Percentiles rank a stretch among this genome's conserved stretches.
phyloP scores from a whole-genome alignment of 805 yeast species.

The Sugiyamaella boreocaroliniensis region DNA sequence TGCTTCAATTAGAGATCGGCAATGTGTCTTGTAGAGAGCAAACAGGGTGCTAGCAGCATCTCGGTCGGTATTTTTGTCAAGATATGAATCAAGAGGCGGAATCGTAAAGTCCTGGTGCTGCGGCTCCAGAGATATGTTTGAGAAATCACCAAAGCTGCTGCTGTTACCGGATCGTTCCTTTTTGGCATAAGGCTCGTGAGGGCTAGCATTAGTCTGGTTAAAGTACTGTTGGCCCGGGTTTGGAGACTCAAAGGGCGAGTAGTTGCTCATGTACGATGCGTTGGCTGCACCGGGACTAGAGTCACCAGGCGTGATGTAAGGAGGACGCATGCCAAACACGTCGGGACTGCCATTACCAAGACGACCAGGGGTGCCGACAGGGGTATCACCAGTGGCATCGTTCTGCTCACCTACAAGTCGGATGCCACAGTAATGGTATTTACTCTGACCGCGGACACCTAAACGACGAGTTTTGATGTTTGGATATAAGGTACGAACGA shows the following conservation, averaged over 20 bases:
- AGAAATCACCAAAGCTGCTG: constrained; percentile 7
- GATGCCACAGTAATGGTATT: constrained; percentile 82
- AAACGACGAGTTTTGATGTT: constrained; percentile 64
- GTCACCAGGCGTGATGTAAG: neutral
- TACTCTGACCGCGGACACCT: constrained; percentile 76
- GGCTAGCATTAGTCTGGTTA: neutral
- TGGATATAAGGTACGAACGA: constrained; percentile 61
- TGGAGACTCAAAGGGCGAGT: constrained; percentile 5
- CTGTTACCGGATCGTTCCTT: neutral
- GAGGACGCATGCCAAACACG: constrained; percentile 1
- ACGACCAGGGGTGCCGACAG: constrained; percentile 23
- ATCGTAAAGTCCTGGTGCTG: constrained; percentile 5
- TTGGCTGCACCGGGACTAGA: neutral
- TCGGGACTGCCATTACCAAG: constrained; percentile 15
- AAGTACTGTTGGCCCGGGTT: neutral
- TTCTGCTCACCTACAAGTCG: constrained; percentile 36
- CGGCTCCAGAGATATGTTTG: constrained; percentile 12
- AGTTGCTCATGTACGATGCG: neutral
- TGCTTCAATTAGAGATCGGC: constrained; percentile 56
- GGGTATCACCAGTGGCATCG: constrained; percentile 21
- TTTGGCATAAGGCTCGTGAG: neutral
- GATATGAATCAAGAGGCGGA: constrained; percentile 37
- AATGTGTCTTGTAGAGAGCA: constrained; percentile 57
- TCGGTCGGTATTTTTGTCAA: constrained; percentile 39
- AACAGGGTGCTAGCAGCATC: constrained; percentile 58